phyloP scores from a whole-genome alignment of 345 rosid species.

The Noccaea caerulescens region DNA sequence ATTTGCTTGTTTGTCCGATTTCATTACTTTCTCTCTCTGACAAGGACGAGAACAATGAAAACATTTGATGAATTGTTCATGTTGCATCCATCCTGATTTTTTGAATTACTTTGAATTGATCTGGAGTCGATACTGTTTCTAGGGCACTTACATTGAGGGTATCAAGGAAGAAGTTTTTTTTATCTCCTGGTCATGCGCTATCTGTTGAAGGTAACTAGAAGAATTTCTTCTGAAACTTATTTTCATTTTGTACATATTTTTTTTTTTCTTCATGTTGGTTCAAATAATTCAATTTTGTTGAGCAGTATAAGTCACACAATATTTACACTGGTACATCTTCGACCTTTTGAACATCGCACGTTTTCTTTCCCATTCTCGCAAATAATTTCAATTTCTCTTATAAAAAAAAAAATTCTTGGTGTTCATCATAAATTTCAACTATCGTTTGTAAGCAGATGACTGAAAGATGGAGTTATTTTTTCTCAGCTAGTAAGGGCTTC shows the following conservation, averaged over 20 bases:
- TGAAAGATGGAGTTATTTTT: slow-evolving; percentile 96
- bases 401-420: slow-evolving; percentile 9
- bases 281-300: slow-evolving; percentile 92
- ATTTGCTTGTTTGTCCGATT: slow-evolving; percentile 9
- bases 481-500: slow-evolving; percentile 83
- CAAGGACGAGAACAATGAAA: slow-evolving; percentile 7
- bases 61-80: slow-evolving; percentile 12
- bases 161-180: slow-evolving; percentile 98
- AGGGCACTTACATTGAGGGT: slow-evolving; percentile 92
- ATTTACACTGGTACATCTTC: slow-evolving; percentile 75
- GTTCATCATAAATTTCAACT: background rate
- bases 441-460: slow-evolving; percentile 67
- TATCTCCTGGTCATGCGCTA: slow-evolving; percentile 98
- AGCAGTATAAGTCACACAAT: slow-evolving; percentile 99
- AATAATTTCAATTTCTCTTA: too few species aligned
- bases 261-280: slow-evolving; percentile 74
- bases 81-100: background rate
- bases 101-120: slow-evolving; percentile 30
- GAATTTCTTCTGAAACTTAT: slow-evolving; percentile 7
- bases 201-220: slow-evolving; percentile 86
- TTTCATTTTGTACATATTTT: slow-evolving; percentile 2
- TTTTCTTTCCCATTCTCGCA: too few species aligned
- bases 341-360: slow-evolving; percentile 11
- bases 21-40: slow-evolving; percentile 15
- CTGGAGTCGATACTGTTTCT: slow-evolving; percentile 29